Conservation (phyloP, 176 grass and related monocot species). For the Raddia guianensis region DNA sequence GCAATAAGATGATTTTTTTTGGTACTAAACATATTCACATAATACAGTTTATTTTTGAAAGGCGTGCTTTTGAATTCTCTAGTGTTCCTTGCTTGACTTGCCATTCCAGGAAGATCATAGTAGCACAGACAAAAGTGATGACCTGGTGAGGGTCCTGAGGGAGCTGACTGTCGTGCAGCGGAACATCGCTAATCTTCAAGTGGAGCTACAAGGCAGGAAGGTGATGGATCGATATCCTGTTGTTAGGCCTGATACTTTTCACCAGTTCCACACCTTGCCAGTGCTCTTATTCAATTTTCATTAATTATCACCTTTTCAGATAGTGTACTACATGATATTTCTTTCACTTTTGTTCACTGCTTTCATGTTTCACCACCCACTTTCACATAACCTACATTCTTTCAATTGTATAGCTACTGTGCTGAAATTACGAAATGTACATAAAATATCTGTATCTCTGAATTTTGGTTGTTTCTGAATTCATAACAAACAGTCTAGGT, state of each 20-base stretch:
- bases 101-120: slow-evolving; percentile 71
- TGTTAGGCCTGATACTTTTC: neutral
- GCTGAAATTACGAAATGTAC: neutral
- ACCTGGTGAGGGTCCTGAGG: slow-evolving; percentile 85
- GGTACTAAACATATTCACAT: neutral
- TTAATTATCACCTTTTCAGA: slow-evolving; percentile 3
- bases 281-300: neutral
- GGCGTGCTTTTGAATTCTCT: neutral
- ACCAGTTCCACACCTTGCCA: neutral
- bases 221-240: slow-evolving; percentile 35
- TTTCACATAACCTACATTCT: neutral
- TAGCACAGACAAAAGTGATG: slow-evolving; percentile 79
- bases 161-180: slow-evolving; percentile 81
- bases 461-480: neutral
- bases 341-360: neutral
- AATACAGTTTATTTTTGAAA: neutral
- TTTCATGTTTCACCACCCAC: neutral
- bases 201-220: slow-evolving; percentile 98
- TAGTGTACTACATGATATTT: neutral
- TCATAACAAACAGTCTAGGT: neutral
- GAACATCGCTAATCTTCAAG: slow-evolving; percentile 96
- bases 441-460: neutral
- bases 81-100: neutral
- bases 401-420: slow-evolving; percentile 4
- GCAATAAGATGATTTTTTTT: neutral